Base-by-base conservation (phyloP, 768 basidiomycete genomes). In the Fomitopsis pulvina region DNA sequence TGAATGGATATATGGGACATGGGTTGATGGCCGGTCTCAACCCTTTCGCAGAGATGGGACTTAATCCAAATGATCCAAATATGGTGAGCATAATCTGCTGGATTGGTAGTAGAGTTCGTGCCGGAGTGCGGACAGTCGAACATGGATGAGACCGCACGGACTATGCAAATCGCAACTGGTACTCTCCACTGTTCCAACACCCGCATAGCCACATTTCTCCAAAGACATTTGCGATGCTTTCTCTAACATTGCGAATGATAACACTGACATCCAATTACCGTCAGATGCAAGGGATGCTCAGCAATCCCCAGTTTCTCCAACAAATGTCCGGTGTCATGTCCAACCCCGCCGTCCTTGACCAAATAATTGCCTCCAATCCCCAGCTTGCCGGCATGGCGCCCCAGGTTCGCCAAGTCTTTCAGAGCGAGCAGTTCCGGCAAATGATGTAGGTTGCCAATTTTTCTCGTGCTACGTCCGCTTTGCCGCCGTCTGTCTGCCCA, bases 41-140 rank as follows among this genome's bases (percentile, higher is more conserved):
- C 60, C 95, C 96, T 0, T 98, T 99, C 61, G 76, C 85, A 0
- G 86, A 85, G 3, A 82, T 95, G 80, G 95, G 94, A 1, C 44
- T 95, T 39, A 99, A 99, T 62, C 74, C 79, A 3, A 90, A 89
- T 58, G 95, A 97, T 64, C 94, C 94, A 0, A 96, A 97, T 64
- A 89, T 95, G 81, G 92, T 91, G 52, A 56, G 79, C 69, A 20
- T n/a, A n/a, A n/a, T n/a, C n/a, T n/a, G 34, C 14, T 37, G 16
- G 20, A 28, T 18, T 27, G 25, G 24, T 49, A 24, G 4, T 28
- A 21, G 47, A 18, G 21, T 3, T n/a, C 7, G 12, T 4, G 20
- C 14, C 20, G 44, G 2, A 28, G n/a, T n/a, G n/a, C n/a, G n/a
- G n/a, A n/a, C n/a, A n/a, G n/a, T n/a, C n/a, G n/a, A n/a, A n/a